Percentiles rank a stretch among this genome's conserved stretches.
phyloP scores from a whole-genome alignment of 2,329 filamentous ascomycete species.

The Lojkania enalia region DNA sequence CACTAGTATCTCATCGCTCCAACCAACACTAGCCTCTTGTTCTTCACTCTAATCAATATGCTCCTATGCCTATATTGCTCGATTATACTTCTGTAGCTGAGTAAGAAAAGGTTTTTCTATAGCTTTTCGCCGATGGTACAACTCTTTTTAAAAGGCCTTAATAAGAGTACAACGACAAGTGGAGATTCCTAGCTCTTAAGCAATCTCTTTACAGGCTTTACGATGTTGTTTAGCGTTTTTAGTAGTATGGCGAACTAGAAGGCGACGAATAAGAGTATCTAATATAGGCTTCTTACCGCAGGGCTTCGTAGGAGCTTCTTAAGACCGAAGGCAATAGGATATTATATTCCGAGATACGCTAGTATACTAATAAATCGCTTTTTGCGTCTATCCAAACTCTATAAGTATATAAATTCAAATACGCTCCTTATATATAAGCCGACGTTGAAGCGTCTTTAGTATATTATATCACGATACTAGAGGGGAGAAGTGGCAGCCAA shows the following conservation, averaged over 20 bases:
- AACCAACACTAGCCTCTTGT: slow-evolving; percentile 1
- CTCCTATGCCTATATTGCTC: slow-evolving; percentile 1
- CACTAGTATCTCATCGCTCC: slow-evolving; percentile 10
- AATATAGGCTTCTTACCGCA: background rate
- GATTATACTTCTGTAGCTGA: background rate
- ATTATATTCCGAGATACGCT: background rate
- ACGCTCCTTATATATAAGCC: background rate
- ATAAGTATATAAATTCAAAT: background rate
- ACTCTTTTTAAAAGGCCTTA: slow-evolving; percentile 10
- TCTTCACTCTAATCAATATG: slow-evolving; percentile 4
- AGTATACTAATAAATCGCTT: background rate
- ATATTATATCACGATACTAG: no score
- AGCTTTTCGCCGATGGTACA: slow-evolving; percentile 5
- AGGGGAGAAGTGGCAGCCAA: no score
- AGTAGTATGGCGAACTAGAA: slow-evolving; percentile 6
- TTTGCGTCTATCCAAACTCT: background rate
- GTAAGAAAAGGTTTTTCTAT: slow-evolving; percentile 9
- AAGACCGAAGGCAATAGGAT: background rate
- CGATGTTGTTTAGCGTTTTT: slow-evolving; percentile 2
- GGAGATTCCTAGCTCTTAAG: slow-evolving; percentile 8
- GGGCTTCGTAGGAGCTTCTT: slow-evolving; percentile 1
- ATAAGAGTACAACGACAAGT: slow-evolving; percentile 3
- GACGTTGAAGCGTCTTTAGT: no score
- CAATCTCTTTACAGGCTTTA: no score
- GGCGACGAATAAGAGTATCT: slow-evolving; percentile 4